Percentiles rank a stretch among this genome's conserved stretches.
phyloP scores from a whole-genome alignment of 495 filamentous ascomycete species.

The Penicillium cataractarum region DNA sequence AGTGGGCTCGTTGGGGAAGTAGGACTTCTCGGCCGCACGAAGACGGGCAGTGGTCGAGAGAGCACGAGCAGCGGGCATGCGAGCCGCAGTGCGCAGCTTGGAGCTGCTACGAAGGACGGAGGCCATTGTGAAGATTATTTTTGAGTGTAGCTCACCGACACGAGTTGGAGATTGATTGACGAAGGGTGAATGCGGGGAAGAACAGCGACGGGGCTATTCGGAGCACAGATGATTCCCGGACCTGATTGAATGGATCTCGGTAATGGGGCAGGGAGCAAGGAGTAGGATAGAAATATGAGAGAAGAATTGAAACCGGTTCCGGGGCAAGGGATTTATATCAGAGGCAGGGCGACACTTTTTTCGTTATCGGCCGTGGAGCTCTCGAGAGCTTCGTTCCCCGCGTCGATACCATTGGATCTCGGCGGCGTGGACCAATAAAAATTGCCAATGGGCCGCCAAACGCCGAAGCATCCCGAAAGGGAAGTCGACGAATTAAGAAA shows the following conservation, averaged over 20 bases:
- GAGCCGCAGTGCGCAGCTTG: slow-evolving; percentile 43
- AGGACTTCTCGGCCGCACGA: slow-evolving; percentile 53
- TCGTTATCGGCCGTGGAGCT: slow-evolving; percentile 24
- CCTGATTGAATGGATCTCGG: not conserved
- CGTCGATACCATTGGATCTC: slow-evolving; percentile 30
- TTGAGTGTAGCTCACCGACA: not conserved
- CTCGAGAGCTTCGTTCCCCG: slow-evolving; percentile 25
- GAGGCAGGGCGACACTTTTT: not conserved
- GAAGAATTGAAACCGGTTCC: not conserved
- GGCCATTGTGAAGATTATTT: slow-evolving; percentile 41
- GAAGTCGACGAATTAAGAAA: slow-evolving; percentile 31
- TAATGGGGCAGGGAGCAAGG: not conserved
- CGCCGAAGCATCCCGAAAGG: slow-evolving; percentile 22
- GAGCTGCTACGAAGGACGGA: slow-evolving; percentile 48
- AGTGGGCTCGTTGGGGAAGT: slow-evolving; percentile 74
- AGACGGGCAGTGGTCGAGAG: slow-evolving; percentile 47
- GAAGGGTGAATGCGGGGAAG: slow-evolving; percentile 19
- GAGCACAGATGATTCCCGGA: not conserved
- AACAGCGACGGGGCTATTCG: slow-evolving; percentile 14
- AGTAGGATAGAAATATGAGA: not conserved
- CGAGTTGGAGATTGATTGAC: slow-evolving; percentile 10
- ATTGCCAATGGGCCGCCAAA: slow-evolving; percentile 1
- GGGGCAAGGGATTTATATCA: slow-evolving; percentile 32
- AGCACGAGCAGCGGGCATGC: slow-evolving; percentile 42
- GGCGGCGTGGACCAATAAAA: slow-evolving; percentile 30